A percentile compares a stretch with the other conserved stretches of the same genome.
These are phyloP conservation scores for Cubamyces lactineus DNA, from an alignment of 768 basidiomycete species.

Conservation along the genomic window DNA sequence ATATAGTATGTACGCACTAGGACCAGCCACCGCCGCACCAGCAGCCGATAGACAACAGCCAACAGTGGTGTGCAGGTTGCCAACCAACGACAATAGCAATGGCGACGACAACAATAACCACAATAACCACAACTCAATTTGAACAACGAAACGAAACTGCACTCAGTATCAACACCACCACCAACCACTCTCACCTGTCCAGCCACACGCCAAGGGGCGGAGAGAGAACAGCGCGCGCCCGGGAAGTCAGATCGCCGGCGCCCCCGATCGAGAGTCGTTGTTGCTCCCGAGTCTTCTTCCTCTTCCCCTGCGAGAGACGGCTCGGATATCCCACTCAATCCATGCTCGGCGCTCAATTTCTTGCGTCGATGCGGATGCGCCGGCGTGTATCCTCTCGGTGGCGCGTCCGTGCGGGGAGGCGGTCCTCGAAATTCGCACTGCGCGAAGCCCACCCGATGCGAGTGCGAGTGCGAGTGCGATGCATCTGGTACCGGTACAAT, in stretches of 20 bases:
- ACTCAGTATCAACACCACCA: too few species aligned
- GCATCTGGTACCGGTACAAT: neutral
- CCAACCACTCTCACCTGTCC: too few species aligned
- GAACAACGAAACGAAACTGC: too few species aligned
- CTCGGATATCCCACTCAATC: neutral
- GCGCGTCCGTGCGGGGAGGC: neutral
- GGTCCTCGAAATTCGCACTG: constrained; percentile 10
- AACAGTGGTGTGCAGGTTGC: too few species aligned
- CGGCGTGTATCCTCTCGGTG: too few species aligned
- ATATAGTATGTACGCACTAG: neutral
- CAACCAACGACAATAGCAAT: too few species aligned
- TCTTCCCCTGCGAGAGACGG: too few species aligned
- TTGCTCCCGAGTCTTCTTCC: too few species aligned
- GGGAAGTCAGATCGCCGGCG: constrained; percentile 19
- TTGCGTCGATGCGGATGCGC: too few species aligned
- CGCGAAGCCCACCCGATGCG: constrained; percentile 16
- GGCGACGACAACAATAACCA: too few species aligned
- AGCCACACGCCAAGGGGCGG: neutral
- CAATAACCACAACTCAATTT: too few species aligned
- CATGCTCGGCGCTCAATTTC: neutral
- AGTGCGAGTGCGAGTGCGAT: constrained; percentile 18
- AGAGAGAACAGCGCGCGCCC: neutral
- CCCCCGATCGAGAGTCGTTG: constrained; percentile 26
- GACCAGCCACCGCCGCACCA: neutral
- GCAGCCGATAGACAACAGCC: too few species aligned